phyloP scores from a whole-genome alignment of 2,329 filamentous ascomycete species.

The Penicillium sp. region DNA sequence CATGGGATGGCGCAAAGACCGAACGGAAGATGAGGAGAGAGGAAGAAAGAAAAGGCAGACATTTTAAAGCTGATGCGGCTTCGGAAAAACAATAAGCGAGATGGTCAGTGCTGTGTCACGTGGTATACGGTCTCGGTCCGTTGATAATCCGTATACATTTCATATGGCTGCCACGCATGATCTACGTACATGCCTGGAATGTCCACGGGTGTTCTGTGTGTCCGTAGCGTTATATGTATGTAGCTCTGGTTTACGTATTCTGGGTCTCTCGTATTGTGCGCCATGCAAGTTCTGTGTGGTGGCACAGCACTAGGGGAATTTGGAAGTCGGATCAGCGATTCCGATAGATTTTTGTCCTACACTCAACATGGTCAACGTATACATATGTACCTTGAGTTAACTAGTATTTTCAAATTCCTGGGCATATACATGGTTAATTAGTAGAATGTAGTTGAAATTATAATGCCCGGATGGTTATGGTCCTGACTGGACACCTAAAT shows the following conservation, averaged over 20 bases:
- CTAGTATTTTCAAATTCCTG: too few relatives aligned
- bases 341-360: too few relatives aligned
- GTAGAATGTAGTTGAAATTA: too few relatives aligned
- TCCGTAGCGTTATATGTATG: not conserved
- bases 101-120: constrained; percentile 31
- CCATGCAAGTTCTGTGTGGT: not conserved
- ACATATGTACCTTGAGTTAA: too few relatives aligned
- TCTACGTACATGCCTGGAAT: not conserved
- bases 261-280: too few relatives aligned
- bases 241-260: not conserved
- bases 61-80: constrained; percentile 16
- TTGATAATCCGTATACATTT: not conserved
- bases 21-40: constrained; percentile 14
- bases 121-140: constrained; percentile 26
- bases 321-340: too few relatives aligned
- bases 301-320: not conserved
- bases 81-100: constrained; percentile 33
- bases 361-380: too few relatives aligned
- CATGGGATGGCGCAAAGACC: constrained; percentile 24
- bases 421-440: too few relatives aligned
- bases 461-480: too few relatives aligned
- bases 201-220: too few relatives aligned
- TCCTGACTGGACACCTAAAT: too few relatives aligned
- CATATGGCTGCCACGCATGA: not conserved
- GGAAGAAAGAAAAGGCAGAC: constrained; percentile 12